Conservation (phyloP, 352 stramenopile species). For the Pythium sp. region DNA sequence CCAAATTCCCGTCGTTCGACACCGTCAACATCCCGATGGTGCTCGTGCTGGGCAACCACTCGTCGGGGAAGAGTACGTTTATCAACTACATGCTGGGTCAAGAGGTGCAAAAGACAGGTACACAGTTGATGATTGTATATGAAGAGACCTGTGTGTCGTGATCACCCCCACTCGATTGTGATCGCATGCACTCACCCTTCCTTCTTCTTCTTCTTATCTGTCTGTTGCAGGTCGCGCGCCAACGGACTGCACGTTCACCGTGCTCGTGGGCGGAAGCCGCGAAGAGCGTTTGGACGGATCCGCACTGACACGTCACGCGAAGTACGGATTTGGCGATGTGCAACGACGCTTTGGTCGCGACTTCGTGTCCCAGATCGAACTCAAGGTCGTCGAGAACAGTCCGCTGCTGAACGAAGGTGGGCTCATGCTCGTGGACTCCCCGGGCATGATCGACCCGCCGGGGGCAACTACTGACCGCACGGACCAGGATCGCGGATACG, state of each 20-base stretch:
- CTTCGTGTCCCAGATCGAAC: constrained; percentile 84
- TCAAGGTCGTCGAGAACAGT: constrained; percentile 75
- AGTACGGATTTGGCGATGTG: constrained; percentile 83
- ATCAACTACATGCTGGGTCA: constrained; percentile 88
- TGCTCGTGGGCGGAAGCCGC: constrained; percentile 62
- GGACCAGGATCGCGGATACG: constrained; percentile 78
- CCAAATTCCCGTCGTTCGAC: constrained; percentile 79
- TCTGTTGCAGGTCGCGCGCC: constrained; percentile 41
- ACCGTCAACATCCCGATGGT: constrained; percentile 82
- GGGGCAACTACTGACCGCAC: constrained; percentile 53
- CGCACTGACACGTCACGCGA: constrained; percentile 63
- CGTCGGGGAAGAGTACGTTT: constrained; percentile 84
- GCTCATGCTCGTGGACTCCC: constrained; percentile 85
- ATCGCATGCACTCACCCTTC: not conserved
- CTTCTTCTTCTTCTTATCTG: not conserved
- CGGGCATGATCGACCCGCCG: constrained; percentile 85
- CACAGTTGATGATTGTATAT: not conserved
- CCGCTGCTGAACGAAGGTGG: constrained; percentile 69
- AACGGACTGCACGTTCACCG: constrained; percentile 84
- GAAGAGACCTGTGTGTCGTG: not conserved
- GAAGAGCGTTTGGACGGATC: constrained; percentile 76
- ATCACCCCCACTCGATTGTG: not conserved
- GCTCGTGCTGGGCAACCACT: constrained; percentile 84
- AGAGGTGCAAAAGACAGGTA: constrained; percentile 77
- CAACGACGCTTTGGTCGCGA: constrained; percentile 73